Conservation (phyloP, 2,329 filamentous ascomycete genomes). For the Verticillium zaregamsianum region DNA sequence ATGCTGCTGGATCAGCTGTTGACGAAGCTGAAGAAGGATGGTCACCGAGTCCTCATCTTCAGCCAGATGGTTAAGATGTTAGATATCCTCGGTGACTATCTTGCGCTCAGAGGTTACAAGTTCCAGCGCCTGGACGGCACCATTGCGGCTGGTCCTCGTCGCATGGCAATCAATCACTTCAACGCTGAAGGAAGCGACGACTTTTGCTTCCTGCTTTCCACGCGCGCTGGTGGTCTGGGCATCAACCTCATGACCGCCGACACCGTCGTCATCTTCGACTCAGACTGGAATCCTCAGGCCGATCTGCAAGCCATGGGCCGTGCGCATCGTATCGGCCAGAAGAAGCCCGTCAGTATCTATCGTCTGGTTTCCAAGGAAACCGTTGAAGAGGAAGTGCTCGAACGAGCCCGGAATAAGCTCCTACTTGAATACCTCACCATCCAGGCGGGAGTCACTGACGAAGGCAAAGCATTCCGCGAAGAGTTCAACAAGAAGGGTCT, state of each 20-base stretch:
- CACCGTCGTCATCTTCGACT: constrained; percentile 96
- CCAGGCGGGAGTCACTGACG: constrained; percentile 93
- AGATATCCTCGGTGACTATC: constrained; percentile 91
- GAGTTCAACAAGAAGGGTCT: constrained; percentile 74
- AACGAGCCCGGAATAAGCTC: constrained; percentile 94
- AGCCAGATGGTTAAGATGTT: constrained; percentile 99
- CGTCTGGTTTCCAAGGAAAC: constrained; percentile 96
- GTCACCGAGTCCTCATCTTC: constrained; percentile 94
- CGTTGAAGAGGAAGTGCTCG: constrained; percentile 94
- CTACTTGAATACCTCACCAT: constrained; percentile 97
- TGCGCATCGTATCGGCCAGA: constrained; percentile 96
- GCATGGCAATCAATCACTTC: constrained; percentile 96
- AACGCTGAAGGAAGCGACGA: constrained; percentile 95
- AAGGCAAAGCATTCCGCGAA: constrained; percentile 72
- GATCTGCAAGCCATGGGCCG: constrained; percentile 98
- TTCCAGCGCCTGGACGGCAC: constrained; percentile 95
- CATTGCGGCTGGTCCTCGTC: constrained; percentile 80
- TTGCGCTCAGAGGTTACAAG: constrained; percentile 87
- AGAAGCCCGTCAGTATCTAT: constrained; percentile 93
- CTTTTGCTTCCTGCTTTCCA: constrained; percentile 94
- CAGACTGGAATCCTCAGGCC: constrained; percentile 97
- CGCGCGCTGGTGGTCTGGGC: constrained; percentile 91
- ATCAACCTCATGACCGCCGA: constrained; percentile 99
- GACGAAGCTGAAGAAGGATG: constrained; percentile 86
- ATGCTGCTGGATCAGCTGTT: constrained; percentile 97